Evolutionary conservation across 495 filamentous ascomycete genomes (phyloP).

Genomic region (Lophium mytilinum): DNA sequence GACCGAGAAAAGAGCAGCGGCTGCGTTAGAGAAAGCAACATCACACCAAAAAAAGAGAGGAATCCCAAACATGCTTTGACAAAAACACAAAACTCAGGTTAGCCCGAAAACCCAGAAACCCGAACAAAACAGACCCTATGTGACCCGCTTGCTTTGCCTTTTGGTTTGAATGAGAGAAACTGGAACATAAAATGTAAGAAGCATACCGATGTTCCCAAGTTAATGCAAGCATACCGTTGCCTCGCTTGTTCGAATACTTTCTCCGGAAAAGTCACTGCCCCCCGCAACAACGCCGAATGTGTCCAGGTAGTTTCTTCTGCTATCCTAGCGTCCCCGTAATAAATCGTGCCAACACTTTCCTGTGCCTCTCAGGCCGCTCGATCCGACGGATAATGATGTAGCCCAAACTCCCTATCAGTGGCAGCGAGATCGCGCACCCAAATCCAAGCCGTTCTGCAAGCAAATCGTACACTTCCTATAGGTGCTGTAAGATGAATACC

Average conservation of each 20-base stretch:
- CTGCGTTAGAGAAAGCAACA: not conserved
- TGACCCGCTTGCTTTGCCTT: slow-evolving; percentile 1
- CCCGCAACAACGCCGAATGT: too few relatives aligned
- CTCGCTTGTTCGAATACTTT: not conserved
- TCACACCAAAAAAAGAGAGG: not conserved
- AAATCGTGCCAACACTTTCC: too few relatives aligned
- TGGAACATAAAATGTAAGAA: not conserved
- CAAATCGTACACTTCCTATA: not conserved
- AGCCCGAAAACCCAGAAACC: not conserved
- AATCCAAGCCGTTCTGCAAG: not conserved
- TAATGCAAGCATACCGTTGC: not conserved
- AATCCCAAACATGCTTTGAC: not conserved
- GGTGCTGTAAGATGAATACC: not conserved
- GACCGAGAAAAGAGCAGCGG: not conserved
- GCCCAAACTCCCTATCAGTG: not conserved
- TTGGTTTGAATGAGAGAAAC: not conserved
- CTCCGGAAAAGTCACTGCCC: too few relatives aligned
- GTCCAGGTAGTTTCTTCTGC: too few relatives aligned
- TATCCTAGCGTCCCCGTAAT: too few relatives aligned
- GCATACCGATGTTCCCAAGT: not conserved
- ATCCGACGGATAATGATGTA: too few relatives aligned
- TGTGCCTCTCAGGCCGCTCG: too few relatives aligned
- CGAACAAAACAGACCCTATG: not conserved
- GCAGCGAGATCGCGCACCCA: not conserved
- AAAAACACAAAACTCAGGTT: not conserved